Base-by-base conservation (phyloP, 2,329 filamentous ascomycete genomes). In the Beauveria sp. region DNA sequence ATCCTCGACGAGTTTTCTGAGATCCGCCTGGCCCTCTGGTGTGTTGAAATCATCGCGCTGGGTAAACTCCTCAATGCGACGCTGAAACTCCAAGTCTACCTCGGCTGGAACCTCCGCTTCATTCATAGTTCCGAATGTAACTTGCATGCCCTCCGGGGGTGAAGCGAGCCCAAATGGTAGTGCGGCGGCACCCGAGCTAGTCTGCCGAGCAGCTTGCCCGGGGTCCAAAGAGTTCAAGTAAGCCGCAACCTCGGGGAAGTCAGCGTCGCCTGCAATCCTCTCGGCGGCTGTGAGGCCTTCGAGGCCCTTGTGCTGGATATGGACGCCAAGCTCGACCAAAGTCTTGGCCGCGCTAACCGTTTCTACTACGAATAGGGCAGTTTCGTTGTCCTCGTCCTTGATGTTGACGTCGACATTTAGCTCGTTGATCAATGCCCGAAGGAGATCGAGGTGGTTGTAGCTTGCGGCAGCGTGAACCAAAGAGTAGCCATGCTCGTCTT, bases 401-500 rank as follows among this genome's bases (percentile, higher is more conserved):
- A 97, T 79, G 72, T 97, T 88, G 53, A 92, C 84, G 64, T 93
- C 80, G 26, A 93, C 93, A 14, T 86, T 76, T 75, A 93, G 91
- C 40, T 93, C 90, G 52, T 80, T 80, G 31, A 96, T 80, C 6
- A 99, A 82, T 0, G 85, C 75, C 63, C 89, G 88, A 18, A 97
- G 82, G 18, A 99, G 86, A 61, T 89, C 84, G 42, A 91, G 77
- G 72, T 98, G 93, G 72, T 88, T 89, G 81, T 98, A 99, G 67
- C 93, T 97, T 20, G 91, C 88, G 18, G 93, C 91, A 58, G 95
- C 95, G 75, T 99, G 95, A 54, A 98, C 79, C 28, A 98, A 85
- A 52, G 92, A 96, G 78, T 99, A 99, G 69, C 95, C 95, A 70
- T 97, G 89, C 63, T 89, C 86, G 74, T 99, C 95, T 76, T 96